Base-by-base conservation (phyloP, 2,329 filamentous ascomycete species). In the Penicillium sp. region DNA sequence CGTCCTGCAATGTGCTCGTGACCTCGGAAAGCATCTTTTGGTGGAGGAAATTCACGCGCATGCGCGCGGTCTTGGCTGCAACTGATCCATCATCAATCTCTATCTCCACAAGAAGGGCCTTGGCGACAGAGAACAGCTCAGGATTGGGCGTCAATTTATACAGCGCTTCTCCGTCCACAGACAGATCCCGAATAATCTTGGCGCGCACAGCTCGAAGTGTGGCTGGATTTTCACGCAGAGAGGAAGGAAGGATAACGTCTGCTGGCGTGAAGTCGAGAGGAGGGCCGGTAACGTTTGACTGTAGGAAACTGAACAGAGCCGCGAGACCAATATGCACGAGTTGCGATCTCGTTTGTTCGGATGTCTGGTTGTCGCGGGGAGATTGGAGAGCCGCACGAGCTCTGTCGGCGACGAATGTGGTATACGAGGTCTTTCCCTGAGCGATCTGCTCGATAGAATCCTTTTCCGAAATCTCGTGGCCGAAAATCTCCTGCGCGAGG, bases 211-310 rank as follows among this genome's bases (percentile, higher is more conserved):
- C 62, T 38, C 69, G 68, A 1, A 78, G 56, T 4, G 52, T 74
- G 3, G 76, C 64, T 27, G 71, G 68, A n/a, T 71, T 58, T 1
- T 56, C 50, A 32, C 58, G 64, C 38, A 73, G 56, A 8, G 48
- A 34, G n/a, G 61, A 44, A 4, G 78, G 76, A 4, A 85, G 60
- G 5, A 84, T 54, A 1, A 72, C 54, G 9, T 76, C 68, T 3
- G 76, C 70, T 3, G 78, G 69, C 25, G 69, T 68, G 61, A 82
- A 84, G 0, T 75, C 71, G n/a, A 95, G 73, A 0, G 89, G 84
- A 1, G 90, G 90, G 0, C 90, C 90, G 3, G 90, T 95, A 46
- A 94, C 86, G 64, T 89, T 95, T 1, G 83, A 82, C 66, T 96
- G 90, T 12, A 95, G 69, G 64, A 95, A 96, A 9, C 84, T 81